Evolutionary conservation across 1,284 basidiomycete genomes (phyloP).

Genomic region (Sporisorium sorghi): DNA sequence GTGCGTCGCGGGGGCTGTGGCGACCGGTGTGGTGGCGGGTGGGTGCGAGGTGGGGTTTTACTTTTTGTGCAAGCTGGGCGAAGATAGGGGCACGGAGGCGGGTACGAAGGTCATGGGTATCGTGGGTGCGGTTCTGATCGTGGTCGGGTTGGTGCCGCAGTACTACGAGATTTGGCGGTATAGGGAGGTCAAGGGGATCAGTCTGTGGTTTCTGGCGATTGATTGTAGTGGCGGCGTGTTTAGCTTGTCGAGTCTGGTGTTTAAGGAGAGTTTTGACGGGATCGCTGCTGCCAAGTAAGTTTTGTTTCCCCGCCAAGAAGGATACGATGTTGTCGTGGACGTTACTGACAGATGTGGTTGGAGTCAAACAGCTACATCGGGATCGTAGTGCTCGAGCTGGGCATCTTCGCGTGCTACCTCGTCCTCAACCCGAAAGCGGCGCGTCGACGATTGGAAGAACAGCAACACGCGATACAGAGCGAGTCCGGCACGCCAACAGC

Average conservation of each 20-base stretch:
- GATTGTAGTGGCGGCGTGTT: slow-evolving; percentile 81
- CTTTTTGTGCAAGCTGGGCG: slow-evolving; percentile 71
- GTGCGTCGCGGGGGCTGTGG: slow-evolving; percentile 70
- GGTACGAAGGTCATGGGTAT: slow-evolving; percentile 78
- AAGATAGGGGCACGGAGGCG: slow-evolving; percentile 72
- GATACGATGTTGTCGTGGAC: not conserved
- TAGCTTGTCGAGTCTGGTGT: slow-evolving; percentile 77
- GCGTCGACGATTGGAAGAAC: slow-evolving; percentile 15
- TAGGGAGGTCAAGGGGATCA: slow-evolving; percentile 80
- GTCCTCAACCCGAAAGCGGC: slow-evolving; percentile 75
- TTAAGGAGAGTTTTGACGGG: slow-evolving; percentile 77
- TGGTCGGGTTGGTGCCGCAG: slow-evolving; percentile 75
- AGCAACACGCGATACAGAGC: not conserved
- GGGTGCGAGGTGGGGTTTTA: slow-evolving; percentile 76
- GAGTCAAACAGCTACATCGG: slow-evolving; percentile 72
- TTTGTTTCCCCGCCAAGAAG: no score
- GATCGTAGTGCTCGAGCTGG: slow-evolving; percentile 74
- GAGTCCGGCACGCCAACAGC: not conserved
- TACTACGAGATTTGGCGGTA: slow-evolving; percentile 78
- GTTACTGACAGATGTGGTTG: not conserved
- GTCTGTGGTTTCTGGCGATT: slow-evolving; percentile 77
- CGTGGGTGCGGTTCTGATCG: slow-evolving; percentile 75
- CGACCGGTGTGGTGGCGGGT: slow-evolving; percentile 72
- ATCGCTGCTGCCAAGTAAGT: slow-evolving; percentile 72
- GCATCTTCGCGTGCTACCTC: slow-evolving; percentile 75